Evolutionary conservation across 2,329 filamentous ascomycete species (phyloP).

Genomic region (Beauveria brongniartii): DNA sequence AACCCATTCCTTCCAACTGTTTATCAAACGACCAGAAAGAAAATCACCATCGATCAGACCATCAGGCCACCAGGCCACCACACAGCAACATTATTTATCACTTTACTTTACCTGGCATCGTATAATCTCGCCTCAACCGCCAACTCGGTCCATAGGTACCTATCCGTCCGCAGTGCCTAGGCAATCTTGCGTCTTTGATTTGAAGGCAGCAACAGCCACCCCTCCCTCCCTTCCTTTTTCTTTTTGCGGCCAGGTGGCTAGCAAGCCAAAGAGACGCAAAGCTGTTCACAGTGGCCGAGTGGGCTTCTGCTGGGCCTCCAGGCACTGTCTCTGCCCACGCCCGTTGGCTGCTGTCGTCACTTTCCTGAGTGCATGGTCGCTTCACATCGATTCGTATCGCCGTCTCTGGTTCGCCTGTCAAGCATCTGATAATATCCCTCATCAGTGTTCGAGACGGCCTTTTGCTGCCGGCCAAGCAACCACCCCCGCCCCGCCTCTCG

Average conservation of each 20-base stretch:
- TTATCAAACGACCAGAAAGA: conserved; percentile 3
- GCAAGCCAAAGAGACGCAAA: too few species aligned
- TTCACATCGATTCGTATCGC: neutral
- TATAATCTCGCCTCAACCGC: neutral
- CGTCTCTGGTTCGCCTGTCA: neutral
- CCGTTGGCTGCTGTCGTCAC: neutral
- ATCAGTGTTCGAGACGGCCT: neutral
- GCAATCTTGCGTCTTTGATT: neutral
- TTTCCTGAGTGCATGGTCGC: neutral
- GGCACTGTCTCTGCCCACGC: neutral
- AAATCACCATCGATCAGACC: neutral
- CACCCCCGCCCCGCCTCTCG: neutral
- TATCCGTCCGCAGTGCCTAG: neutral
- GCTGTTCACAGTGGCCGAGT: neutral
- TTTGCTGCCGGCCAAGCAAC: neutral
- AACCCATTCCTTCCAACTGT: neutral
- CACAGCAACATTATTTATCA: neutral
- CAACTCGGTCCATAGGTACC: neutral
- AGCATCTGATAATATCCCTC: neutral
- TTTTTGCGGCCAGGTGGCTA: too few species aligned
- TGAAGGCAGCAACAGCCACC: neutral
- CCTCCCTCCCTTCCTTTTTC: neutral
- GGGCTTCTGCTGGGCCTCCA: neutral
- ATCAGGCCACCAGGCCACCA: neutral
- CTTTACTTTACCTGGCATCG: neutral